Conservation (phyloP, 352 stramenopile genomes). For the Globisporangium splendens region DNA sequence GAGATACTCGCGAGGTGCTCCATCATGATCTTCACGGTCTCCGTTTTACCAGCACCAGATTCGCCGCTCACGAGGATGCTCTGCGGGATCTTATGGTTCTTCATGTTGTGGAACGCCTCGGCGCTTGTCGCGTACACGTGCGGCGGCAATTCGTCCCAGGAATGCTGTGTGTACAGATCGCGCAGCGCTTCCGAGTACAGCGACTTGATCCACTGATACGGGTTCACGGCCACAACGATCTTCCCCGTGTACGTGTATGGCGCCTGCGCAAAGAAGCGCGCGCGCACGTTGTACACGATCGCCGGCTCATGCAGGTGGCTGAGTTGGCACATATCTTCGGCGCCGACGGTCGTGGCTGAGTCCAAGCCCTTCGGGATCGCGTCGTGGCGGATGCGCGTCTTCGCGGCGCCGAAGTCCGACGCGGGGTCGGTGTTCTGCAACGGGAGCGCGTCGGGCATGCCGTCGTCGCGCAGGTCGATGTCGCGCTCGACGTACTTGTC, state of each 20-base stretch:
- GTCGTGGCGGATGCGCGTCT: constrained; percentile 12
- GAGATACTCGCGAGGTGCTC: constrained; percentile 90
- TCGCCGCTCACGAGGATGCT: constrained; percentile 85
- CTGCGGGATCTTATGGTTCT: constrained; percentile 59
- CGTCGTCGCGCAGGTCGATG: constrained; percentile 64
- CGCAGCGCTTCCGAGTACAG: constrained; percentile 82
- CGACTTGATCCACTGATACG: constrained; percentile 89
- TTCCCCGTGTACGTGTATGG: constrained; percentile 97
- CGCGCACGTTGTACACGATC: constrained; percentile 91
- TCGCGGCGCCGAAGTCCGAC: background rate
- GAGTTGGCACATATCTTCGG: constrained; percentile 83
- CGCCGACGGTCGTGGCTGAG: constrained; percentile 28
- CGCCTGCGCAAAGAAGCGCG: constrained; percentile 76
- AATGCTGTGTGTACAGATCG: constrained; percentile 62
- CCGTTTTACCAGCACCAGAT: constrained; percentile 92
- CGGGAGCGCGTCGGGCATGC: constrained; percentile 74
- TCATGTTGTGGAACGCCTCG: constrained; percentile 82
- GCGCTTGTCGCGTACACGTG: constrained; percentile 90
- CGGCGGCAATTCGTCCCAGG: constrained; percentile 70
- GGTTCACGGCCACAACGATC: constrained; percentile 97
- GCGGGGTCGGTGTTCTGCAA: constrained; percentile 53
- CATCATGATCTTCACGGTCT: constrained; percentile 97
- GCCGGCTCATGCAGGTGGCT: constrained; percentile 88
- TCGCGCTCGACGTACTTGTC: constrained; percentile 41
- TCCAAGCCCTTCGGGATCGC: constrained; percentile 25